Base-by-base conservation (phyloP, 352 stramenopile genomes). In the Pythium oligandrum region DNA sequence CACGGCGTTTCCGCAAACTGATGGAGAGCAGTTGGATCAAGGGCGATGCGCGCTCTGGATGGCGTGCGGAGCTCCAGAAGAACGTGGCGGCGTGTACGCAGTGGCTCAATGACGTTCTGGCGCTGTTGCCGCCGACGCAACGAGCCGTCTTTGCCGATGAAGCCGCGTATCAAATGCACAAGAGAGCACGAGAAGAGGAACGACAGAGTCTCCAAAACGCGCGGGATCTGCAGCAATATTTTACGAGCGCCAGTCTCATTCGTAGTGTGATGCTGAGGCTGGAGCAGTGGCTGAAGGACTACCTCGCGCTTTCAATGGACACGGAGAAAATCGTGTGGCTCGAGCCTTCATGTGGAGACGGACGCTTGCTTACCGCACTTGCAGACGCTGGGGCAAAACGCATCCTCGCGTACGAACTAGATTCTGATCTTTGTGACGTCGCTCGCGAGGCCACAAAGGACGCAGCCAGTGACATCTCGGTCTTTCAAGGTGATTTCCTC, bases 341-440 rank as follows among this genome's bases (percentile, higher is more conserved):
- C 12, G 82, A 92, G 50, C 82, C 82, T 8, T 90, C 78, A 30
- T 92, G 78, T 52, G 82, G 82, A 26, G 74, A 88, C 49, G 82
- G 78, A 1, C 64, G 78, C 39, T 73, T 92, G 32, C 51, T 88
- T 0, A 43, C 59, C 1, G 66, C 66, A 6, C 54, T 92, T 2
- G n/a, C 78, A 3, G 58, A 47, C 31, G 54, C 57, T 34, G 75
- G 79, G 26, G 78, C 68, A 3, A 65, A 40, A 3, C 53, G 61
- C 17, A 67, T 92, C 30, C 17, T 85, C 10, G 82, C 68, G 8
- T 86, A 73, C 33, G 82, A 92, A 49, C 67, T 92, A 34, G 82
- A 92, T 46, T 46, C 59, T 7, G 51, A 8, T 0, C 33, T 83
- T 43, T 68, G 66, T 3, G 34, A 6, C 4, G 34, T 49, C 44